phyloP scores from a whole-genome alignment of 2,329 filamentous ascomycete species.

The Dactylellina leptospora region DNA sequence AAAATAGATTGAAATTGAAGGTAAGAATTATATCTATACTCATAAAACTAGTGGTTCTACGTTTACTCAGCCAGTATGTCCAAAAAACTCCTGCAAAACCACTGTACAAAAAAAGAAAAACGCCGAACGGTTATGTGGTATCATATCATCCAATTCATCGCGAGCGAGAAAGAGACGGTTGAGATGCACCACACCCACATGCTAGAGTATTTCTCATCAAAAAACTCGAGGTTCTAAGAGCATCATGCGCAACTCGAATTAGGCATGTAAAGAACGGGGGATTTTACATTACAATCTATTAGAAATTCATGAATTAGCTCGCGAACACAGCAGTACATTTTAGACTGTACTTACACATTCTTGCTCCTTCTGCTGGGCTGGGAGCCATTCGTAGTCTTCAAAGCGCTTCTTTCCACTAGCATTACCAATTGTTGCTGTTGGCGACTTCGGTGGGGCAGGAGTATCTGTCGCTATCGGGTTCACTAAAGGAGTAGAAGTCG shows the following conservation, averaged over 20 bases:
- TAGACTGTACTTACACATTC: slow-evolving; percentile 40
- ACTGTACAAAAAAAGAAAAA: neutral
- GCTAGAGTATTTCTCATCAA: too few relatives aligned
- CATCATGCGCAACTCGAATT: too few relatives aligned
- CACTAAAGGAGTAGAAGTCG: neutral
- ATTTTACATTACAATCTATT: slow-evolving; percentile 45
- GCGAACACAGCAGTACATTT: neutral
- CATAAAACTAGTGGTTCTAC: too few relatives aligned
- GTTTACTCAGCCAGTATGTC: neutral
- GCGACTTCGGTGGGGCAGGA: slow-evolving; percentile 31
- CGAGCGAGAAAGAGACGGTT: too few relatives aligned
- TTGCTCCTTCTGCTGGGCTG: slow-evolving; percentile 48
- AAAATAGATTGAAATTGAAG: too few relatives aligned
- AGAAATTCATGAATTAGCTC: neutral
- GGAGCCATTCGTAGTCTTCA: slow-evolving; percentile 51
- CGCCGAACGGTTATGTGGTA: neutral
- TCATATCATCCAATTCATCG: too few relatives aligned
- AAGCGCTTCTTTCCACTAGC: slow-evolving; percentile 40
- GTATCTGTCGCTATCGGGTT: slow-evolving; percentile 12
- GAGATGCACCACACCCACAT: too few relatives aligned
- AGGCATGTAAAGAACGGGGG: too few relatives aligned
- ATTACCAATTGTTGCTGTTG: slow-evolving; percentile 3
- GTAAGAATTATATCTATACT: too few relatives aligned
- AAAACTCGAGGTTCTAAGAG: too few relatives aligned
- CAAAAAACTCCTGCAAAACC: neutral